Conservation (phyloP, 768 basidiomycete species). For the Mycena vulgaris region DNA sequence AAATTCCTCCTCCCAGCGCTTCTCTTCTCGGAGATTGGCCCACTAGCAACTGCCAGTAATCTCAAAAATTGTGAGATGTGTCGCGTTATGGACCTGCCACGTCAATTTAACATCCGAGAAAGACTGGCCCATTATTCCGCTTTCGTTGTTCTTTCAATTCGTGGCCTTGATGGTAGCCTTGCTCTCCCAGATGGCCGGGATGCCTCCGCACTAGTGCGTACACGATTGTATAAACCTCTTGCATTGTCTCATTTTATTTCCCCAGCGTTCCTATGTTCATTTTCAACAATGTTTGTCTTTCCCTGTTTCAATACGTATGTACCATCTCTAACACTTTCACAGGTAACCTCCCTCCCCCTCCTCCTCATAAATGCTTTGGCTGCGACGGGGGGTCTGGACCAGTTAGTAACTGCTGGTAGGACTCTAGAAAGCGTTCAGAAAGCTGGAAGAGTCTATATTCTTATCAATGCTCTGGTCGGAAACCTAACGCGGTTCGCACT, state of each 20-base stretch:
- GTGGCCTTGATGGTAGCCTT: conserved; percentile 27
- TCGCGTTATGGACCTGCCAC: background rate
- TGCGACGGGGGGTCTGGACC: conserved; percentile 32
- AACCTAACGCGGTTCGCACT: conserved; percentile 35
- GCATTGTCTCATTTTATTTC: background rate
- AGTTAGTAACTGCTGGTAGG: conserved; percentile 23
- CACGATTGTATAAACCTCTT: background rate
- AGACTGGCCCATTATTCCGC: conserved; percentile 39
- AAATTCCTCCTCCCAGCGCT: conserved; percentile 37
- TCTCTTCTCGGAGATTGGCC: conserved; percentile 37
- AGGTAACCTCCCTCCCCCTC: conserved; percentile 39
- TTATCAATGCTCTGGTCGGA: conserved; percentile 39
- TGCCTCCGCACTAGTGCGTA: conserved; percentile 30
- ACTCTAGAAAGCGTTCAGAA: conserved; percentile 17
- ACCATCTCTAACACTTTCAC: background rate
- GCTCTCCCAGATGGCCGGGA: conserved; percentile 11
- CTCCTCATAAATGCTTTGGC: conserved; percentile 34
- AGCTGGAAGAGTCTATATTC: conserved; percentile 33
- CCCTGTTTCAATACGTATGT: background rate
- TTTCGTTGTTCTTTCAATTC: conserved; percentile 35
- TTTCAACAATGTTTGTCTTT: conserved; percentile 34
- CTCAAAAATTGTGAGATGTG: conserved; percentile 28
- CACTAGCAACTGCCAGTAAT: conserved; percentile 30
- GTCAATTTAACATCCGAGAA: background rate
- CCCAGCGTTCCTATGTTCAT: conserved; percentile 34